These are phyloP conservation scores for Straminergon stramineum DNA, from an alignment of 225 moss, liverwort and hornwort genomes.

Conservation along the genomic window DNA sequence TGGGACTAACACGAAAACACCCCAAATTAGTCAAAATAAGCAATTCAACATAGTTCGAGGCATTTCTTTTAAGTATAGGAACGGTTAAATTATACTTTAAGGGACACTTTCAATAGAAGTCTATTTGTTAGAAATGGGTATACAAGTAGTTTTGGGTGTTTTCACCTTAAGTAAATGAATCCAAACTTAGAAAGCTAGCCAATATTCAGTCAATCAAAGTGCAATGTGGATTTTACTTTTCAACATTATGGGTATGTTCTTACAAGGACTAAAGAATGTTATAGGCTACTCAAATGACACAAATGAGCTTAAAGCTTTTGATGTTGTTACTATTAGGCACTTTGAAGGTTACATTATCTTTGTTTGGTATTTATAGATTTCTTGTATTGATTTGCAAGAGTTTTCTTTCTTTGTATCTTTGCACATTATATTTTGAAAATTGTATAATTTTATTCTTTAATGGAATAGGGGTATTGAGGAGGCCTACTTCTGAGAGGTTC, in stretches of 20 bases:
- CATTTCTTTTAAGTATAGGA: too few species aligned
- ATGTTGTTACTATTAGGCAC: neutral
- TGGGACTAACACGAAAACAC: neutral
- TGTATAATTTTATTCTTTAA: neutral
- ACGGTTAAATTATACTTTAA: too few species aligned
- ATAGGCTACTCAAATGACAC: neutral
- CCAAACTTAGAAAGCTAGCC: neutral
- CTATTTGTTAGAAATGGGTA: too few species aligned
- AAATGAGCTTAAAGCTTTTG: neutral
- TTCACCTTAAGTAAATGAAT: neutral
- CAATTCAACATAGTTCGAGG: too few species aligned
- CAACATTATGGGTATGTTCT: neutral
- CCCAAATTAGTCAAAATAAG: neutral
- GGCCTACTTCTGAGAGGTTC: slow-evolving; percentile 20
- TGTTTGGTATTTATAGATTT: rapidly evolving
- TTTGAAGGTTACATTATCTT: rapidly evolving
- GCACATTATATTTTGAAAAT: neutral
- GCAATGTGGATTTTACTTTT: neutral
- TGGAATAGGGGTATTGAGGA: neutral
- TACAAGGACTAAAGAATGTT: neutral
- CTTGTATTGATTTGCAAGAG: neutral
- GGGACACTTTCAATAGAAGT: neutral
- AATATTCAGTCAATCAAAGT: neutral
- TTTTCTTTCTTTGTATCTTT: neutral
- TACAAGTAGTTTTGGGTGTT: neutral